A percentile compares a stretch with the other conserved stretches of the same genome.
Evolutionary conservation across 2,329 filamentous ascomycete genomes (phyloP).

Genomic region (Graphilbum sp.): DNA sequence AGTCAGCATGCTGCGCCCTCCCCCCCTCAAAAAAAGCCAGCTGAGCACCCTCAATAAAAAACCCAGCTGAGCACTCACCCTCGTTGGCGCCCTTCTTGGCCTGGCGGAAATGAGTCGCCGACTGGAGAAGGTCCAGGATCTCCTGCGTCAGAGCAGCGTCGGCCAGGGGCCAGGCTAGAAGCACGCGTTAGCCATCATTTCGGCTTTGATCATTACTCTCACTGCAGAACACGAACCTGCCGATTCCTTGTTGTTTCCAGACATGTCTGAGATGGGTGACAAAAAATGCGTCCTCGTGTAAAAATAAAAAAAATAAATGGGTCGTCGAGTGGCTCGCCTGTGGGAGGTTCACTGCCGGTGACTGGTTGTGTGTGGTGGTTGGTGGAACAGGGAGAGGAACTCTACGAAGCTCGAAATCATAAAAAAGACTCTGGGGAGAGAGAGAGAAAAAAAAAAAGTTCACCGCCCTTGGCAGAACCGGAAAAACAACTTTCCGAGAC

Average conservation of each 20-base stretch:
- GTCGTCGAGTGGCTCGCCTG: conserved; percentile 10
- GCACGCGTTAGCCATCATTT: background rate
- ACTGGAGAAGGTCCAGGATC: conserved; percentile 69
- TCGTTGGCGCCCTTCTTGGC: conserved; percentile 84
- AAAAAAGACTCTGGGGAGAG: background rate
- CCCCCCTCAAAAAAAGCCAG: too few relatives aligned
- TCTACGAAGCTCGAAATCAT: background rate
- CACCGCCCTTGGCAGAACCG: background rate
- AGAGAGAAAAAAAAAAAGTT: background rate
- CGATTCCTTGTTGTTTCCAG: conserved; percentile 7
- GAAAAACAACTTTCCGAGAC: too few relatives aligned
- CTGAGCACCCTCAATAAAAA: background rate
- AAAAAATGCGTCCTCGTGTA: too few relatives aligned
- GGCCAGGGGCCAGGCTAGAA: conserved; percentile 12
- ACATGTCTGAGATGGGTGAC: background rate
- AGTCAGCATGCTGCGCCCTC: background rate
- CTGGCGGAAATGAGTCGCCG: conserved; percentile 52
- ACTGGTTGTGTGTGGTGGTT: background rate
- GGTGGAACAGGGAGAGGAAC: background rate
- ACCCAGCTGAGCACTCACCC: conserved; percentile 11
- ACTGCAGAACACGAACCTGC: conserved; percentile 1
- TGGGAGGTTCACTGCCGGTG: conserved; percentile 10
- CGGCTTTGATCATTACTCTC: background rate
- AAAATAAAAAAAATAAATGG: background rate
- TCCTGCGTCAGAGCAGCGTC: conserved; percentile 30